Conservation (phyloP, 352 stramenopile species). For the Pythium guiyangense region DNA sequence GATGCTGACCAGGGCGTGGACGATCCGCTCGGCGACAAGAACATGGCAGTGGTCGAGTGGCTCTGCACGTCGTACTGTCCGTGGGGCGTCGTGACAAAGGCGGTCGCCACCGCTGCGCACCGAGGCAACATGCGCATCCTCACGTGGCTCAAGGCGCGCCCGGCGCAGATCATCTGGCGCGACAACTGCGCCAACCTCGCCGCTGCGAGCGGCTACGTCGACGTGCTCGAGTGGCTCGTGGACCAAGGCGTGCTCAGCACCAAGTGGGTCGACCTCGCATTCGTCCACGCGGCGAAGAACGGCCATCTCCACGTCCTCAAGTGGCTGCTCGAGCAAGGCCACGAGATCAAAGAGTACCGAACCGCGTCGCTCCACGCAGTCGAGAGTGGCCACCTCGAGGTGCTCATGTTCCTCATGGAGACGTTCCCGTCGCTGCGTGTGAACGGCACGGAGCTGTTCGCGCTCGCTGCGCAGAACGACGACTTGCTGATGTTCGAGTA, state of each 20-base stretch:
- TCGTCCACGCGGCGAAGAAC: background rate
- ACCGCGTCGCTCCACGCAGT: background rate
- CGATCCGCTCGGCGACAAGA: background rate
- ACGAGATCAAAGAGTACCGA: background rate
- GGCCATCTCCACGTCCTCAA: background rate
- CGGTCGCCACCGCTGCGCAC: background rate
- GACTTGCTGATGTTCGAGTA: constrained; percentile 9
- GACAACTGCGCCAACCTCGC: background rate
- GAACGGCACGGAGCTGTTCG: background rate
- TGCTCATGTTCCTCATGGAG: background rate
- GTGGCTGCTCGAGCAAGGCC: background rate
- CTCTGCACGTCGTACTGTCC: constrained; percentile 6
- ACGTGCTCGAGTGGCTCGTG: constrained; percentile 1
- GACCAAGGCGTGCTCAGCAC: background rate
- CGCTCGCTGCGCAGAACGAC: background rate
- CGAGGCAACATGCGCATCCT: background rate
- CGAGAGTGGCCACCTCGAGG: background rate
- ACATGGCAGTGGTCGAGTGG: constrained; percentile 4
- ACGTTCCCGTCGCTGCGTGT: background rate
- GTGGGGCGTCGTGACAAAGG: background rate
- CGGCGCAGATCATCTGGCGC: background rate
- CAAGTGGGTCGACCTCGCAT: background rate
- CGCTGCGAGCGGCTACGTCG: background rate
- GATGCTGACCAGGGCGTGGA: background rate
- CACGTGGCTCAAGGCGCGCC: background rate